Evolutionary conservation across 1,284 basidiomycete genomes (phyloP).

Genomic region (Melampsora americana): DNA sequence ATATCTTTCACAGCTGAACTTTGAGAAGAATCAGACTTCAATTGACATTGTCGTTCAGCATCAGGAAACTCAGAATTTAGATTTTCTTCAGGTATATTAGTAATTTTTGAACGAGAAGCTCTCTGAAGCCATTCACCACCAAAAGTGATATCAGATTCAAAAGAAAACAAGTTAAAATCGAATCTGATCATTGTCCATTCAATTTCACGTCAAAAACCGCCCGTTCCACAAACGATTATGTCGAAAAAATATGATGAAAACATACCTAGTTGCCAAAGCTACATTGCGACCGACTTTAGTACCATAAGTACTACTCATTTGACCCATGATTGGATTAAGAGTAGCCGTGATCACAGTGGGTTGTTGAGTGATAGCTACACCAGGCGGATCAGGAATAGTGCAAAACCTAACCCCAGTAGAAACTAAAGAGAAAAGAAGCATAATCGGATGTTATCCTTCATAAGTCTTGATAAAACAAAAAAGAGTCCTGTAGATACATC

Average conservation of each 20-base stretch:
- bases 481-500: no score
- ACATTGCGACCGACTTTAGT: constrained; percentile 81
- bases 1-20: constrained; percentile 4
- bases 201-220: neutral
- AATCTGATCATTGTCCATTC: constrained; percentile 57
- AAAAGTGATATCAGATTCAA: constrained; percentile 90
- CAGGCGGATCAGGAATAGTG: constrained; percentile 72
- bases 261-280: constrained; percentile 71
- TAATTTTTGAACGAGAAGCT: neutral
- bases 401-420: constrained; percentile 90
- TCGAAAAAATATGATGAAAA: neutral
- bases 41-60: no score
- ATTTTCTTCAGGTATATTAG: no score
- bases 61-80: no score
- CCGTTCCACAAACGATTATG: no score
- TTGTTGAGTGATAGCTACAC: constrained; percentile 61
- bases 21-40: neutral
- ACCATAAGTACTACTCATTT: constrained; percentile 84
- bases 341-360: constrained; percentile 91
- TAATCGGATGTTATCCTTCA: no score
- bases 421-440: constrained; percentile 64
- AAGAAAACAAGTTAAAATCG: constrained; percentile 95
- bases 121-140: constrained; percentile 57
- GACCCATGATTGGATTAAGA: constrained; percentile 94
- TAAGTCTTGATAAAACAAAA: no score